Evolutionary conservation across 768 basidiomycete genomes (phyloP).

Genomic region (Chiua virens): DNA sequence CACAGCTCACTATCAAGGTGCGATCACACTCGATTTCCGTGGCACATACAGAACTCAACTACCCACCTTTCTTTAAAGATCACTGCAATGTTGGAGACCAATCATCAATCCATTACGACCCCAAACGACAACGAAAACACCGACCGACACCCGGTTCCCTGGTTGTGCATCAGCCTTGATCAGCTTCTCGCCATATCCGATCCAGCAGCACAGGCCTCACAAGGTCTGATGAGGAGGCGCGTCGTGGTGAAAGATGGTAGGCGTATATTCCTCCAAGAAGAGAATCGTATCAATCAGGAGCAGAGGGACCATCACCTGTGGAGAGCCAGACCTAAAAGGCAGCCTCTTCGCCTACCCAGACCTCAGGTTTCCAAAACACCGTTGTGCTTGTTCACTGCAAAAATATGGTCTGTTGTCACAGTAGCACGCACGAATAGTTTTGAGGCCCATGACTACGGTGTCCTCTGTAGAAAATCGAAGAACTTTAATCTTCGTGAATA

Average conservation of each 20-base stretch:
- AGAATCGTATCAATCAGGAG: conserved; percentile 63
- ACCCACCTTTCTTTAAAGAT: conserved; percentile 62
- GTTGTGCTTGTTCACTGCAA: conserved; percentile 61
- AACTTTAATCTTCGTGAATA: conserved; percentile 53
- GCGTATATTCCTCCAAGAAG: conserved; percentile 52
- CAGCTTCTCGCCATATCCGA: conserved; percentile 41
- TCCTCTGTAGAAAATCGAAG: conserved; percentile 56
- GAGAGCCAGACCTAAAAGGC: conserved; percentile 76
- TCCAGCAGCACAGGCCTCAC: conserved; percentile 40
- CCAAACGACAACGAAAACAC: conserved; percentile 15
- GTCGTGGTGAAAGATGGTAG: conserved; percentile 53
- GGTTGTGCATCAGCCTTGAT: conserved; percentile 38
- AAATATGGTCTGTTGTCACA: background rate
- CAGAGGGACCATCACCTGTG: conserved; percentile 50
- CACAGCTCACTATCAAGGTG: conserved; percentile 58
- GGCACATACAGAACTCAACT: conserved; percentile 52
- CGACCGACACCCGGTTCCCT: conserved; percentile 57
- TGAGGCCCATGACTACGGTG: conserved; percentile 59
- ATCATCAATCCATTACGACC: background rate
- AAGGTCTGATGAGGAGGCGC: conserved; percentile 8
- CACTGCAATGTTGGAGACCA: conserved; percentile 48
- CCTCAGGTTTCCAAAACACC: conserved; percentile 70
- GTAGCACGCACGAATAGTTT: conserved; percentile 57
- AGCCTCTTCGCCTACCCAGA: conserved; percentile 56
- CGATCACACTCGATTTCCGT: conserved; percentile 30